Percentiles rank a stretch among this genome's conserved stretches.
Evolutionary conservation across 345 rosid species (phyloP).

Genomic region (thale cress (Arabidopsis thaliana)): TAIR10.1 NC_003070.9:29291001-29291500

Average conservation of each 20-base stretch:
- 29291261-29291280: not conserved
- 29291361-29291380: not conserved
- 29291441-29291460: not conserved
- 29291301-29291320: slow-evolving; percentile 26
- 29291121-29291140: not conserved
- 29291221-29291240: not conserved
- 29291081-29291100: not conserved
- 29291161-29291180: slow-evolving; percentile 7
- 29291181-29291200: not conserved
- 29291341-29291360: slow-evolving; percentile 30
- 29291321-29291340: not conserved
- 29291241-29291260: not conserved
- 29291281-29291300: not conserved
- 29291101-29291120: not conserved
- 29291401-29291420: not conserved
- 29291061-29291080: not conserved
- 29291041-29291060: not conserved
- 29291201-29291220: not conserved
- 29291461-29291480: not conserved
- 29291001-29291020: not conserved
- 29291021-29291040: not conserved
- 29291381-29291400: not conserved
- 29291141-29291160: no score
- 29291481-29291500: not conserved
- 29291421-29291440: not conserved